Evolutionary conservation across 1,284 basidiomycete species (phyloP).

Genomic region (Boletellus sp.): DNA sequence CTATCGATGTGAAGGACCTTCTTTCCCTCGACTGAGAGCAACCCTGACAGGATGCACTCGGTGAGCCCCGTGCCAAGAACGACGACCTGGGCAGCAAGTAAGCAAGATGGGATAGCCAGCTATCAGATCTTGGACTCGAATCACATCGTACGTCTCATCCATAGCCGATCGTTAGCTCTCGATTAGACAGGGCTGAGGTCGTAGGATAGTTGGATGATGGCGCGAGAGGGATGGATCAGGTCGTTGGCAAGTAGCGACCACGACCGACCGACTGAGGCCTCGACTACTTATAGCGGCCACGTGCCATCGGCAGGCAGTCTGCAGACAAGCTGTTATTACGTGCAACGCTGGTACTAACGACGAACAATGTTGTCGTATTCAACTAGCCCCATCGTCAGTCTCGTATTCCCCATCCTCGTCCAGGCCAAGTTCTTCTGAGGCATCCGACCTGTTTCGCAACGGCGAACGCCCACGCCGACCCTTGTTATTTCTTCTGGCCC

Average conservation of each 20-base stretch:
- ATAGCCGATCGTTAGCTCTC: constrained; percentile 41
- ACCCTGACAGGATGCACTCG: constrained; percentile 95
- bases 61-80: constrained; percentile 96
- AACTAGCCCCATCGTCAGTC: constrained; percentile 18
- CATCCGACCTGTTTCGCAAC: constrained; percentile 15
- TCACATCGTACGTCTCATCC: constrained; percentile 89
- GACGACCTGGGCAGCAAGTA: constrained; percentile 61
- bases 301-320: constrained; percentile 16
- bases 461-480: constrained; percentile 22
- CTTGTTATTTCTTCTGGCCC: constrained; percentile 6
- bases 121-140: constrained; percentile 27
- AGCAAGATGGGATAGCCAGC: constrained; percentile 8
- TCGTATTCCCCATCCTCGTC: constrained; percentile 24
- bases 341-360: constrained; percentile 6
- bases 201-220: constrained; percentile 13
- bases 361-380: background rate
- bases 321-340: constrained; percentile 7
- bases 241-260: constrained; percentile 20
- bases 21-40: constrained; percentile 98
- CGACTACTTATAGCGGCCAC: constrained; percentile 29
- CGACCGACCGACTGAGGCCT: background rate
- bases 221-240: constrained; percentile 4
- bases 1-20: constrained; percentile 99
- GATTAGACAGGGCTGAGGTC: constrained; percentile 7
- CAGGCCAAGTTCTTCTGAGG: background rate